Base-by-base conservation (phyloP, 1,139 yeast genomes). In the Diutina mesorugosa region DNA sequence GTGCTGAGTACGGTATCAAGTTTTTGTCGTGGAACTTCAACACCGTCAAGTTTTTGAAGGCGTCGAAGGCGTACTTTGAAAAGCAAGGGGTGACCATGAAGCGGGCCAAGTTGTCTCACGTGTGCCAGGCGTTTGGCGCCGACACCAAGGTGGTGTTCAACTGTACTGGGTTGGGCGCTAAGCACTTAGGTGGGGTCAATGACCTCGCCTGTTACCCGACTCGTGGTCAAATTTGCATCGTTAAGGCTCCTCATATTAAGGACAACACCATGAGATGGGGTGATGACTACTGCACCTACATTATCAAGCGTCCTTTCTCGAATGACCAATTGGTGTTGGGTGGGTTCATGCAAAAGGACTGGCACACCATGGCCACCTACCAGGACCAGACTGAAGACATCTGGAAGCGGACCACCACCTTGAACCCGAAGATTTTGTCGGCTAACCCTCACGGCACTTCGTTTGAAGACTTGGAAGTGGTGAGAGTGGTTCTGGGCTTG, bases 81-180 rank as follows among this genome's bases (percentile, higher is more conserved):
- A 64, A 67, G 16, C 58, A 66, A 26, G 88, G 88, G 1, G 84
- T 84, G n/a, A 63, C 60, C 0, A 79, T 84, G 58, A 60, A 65
- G 12, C 73, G 81, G 59, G 66, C 67, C 41, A 74, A 70, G 47
- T 61, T 85, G 51, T 65, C 72, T 1, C 85, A 84, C 63, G 73
- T 86, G 54, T 67, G 77, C 9, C 83, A 84, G 61, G 88, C 86
- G 0, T 82, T 64, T 58, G 26, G 57, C 9, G 46, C 59, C 4
- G 16, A 8, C 16, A 53, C 48, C 18, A 45, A 45, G 50, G 45
- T 67, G 3, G 84, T 85, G 14, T 83, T 85, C 73, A 86, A 86
- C 63, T 85, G 90, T 67, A 73, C 87, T 0, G 93, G 91, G 16
- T 72, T 82, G 50, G 87, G 89, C 2, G 83, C 90, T 4, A 72